Percentiles rank a stretch among this genome's conserved stretches.
These are phyloP conservation scores for Pythium apleroticum DNA, from an alignment of 352 stramenopile species.

Conservation along the genomic window DNA sequence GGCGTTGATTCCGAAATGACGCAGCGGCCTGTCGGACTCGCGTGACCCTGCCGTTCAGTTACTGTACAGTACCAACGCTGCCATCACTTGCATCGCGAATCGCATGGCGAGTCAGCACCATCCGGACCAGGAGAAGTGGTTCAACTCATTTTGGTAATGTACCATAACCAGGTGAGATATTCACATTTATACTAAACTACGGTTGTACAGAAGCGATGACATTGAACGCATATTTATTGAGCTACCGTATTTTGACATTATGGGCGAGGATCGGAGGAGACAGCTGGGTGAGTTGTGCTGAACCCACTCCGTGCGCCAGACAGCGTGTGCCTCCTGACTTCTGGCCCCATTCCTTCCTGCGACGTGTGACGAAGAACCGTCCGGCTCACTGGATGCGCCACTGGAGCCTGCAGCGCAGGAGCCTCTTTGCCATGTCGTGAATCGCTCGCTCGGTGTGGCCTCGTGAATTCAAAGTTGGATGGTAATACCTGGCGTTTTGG, in stretches of 20 bases:
- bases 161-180: not conserved
- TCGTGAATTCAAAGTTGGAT: not conserved
- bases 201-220: too few relatives aligned
- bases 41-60: too few relatives aligned
- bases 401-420: too few relatives aligned
- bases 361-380: not conserved
- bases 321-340: not conserved
- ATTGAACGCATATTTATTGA: not conserved
- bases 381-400: too few relatives aligned
- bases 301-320: not conserved
- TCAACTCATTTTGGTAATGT: not conserved
- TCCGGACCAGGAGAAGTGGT: not conserved
- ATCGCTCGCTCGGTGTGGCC: not conserved
- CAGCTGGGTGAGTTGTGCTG: not conserved
- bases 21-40: not conserved
- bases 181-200: not conserved
- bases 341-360: not conserved
- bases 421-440: too few relatives aligned
- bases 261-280: not conserved
- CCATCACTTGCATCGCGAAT: not conserved
- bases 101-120: not conserved
- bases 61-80: not conserved
- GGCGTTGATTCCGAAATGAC: not conserved
- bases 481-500: too few relatives aligned
- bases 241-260: not conserved